Evolutionary conservation across 306 rosid genomes (phyloP), one percentile per base, ranked within the genome.

Genomic region (Prunus dulcis): DNA sequence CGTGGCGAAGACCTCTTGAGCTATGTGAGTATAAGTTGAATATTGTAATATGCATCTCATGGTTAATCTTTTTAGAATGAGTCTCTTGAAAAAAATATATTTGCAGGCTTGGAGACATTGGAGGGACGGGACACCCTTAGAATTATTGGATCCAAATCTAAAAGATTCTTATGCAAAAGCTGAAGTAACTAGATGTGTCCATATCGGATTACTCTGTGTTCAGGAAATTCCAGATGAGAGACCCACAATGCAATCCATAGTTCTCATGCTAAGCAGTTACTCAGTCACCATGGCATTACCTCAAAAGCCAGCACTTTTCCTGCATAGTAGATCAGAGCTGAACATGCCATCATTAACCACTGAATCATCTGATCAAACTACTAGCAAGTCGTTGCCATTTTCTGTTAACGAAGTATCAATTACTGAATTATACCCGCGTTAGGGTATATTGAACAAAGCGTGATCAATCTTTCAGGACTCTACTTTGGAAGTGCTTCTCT

Each of bases 201-300:
- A 88, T 6, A 81, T 90, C 19, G 92, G 88, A 8, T 75, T 90
- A 56, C 69, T 78, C n/a, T 86, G 89, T 80, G 84, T 79, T 75
- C 86, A 86, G n/a, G 87, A 88, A 62, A 82, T 82, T 82, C 80
- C 81, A 19, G 55, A 61, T 20, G 79, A 69, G 25, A 82, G 89
- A 34, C 95, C 95, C 12, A 81, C 89, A 2, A 86, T 88, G 90
- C 81, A 66, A 27, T 57, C 87, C 12, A 25, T 90, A 38, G 78
- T 84, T 69, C 79, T 85, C 61, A 56, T 88, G 86, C 84, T 90
- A 3, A 81, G 45, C 43, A 83, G 91, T 50, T 41, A 76, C 76
- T 79, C 88, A 22, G 73, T 83, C 18, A 66, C 74, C 20, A 41
- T 83, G 5, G 73, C 84, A 30, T 0, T 8, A 28, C 89, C 88